Evolutionary conservation across 495 filamentous ascomycete species (phyloP).

Genomic region (Achaetomiella virescens): DNA sequence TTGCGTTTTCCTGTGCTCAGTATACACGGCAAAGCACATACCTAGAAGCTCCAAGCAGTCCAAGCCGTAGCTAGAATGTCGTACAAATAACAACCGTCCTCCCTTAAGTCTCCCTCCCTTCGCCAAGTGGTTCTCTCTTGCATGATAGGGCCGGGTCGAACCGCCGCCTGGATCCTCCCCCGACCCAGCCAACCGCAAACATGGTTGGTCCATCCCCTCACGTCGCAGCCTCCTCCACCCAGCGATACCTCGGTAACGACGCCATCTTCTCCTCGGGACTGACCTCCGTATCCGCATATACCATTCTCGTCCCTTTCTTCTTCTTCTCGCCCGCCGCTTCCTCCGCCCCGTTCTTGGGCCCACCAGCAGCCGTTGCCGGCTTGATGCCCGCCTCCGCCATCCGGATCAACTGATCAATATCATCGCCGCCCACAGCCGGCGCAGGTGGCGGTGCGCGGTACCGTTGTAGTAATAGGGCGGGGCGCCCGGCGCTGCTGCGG

Average conservation of each 20-base stretch:
- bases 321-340: constrained; percentile 54
- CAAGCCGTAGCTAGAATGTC: neutral
- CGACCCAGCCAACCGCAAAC: neutral
- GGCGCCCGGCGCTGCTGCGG: constrained; percentile 3
- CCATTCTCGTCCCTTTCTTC: constrained; percentile 61
- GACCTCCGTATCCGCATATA: constrained; percentile 70
- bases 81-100: too few relatives aligned
- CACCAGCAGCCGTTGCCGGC: constrained; percentile 27
- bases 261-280: constrained; percentile 90
- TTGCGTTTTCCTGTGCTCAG: constrained; percentile 14
- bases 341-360: constrained; percentile 25
- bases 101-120: too few relatives aligned
- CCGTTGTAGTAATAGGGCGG: constrained; percentile 20
- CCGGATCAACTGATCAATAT: constrained; percentile 52
- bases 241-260: constrained; percentile 67
- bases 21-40: constrained; percentile 14
- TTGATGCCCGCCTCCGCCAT: constrained; percentile 54
- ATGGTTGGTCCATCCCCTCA: neutral
- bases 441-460: constrained; percentile 10
- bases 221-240: constrained; percentile 32
- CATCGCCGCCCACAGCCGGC: constrained; percentile 28
- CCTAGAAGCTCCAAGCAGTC: constrained; percentile 4
- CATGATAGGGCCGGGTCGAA: too few relatives aligned
- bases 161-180: too few relatives aligned
- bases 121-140: too few relatives aligned